A percentile compares a stretch with the other conserved stretches of the same genome.
phyloP scores from a whole-genome alignment of 352 stramenopile genomes.

The Globisporangium takayamanum region DNA sequence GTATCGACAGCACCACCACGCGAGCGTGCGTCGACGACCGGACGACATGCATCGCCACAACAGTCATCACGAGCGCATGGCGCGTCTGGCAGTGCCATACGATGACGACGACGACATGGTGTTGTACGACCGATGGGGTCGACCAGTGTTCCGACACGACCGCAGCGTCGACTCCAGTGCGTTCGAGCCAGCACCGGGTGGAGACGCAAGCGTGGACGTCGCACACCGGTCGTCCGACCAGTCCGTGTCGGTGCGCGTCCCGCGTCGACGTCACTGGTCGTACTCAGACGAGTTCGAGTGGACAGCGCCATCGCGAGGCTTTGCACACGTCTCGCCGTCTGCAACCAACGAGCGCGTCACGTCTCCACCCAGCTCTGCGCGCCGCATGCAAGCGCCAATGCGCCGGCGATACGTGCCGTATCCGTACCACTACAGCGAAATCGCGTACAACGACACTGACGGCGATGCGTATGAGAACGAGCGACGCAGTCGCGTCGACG shows the following conservation, averaged over 20 bases:
- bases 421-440: slow-evolving; percentile 1
- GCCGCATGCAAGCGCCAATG: background rate
- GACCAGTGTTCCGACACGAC: slow-evolving; percentile 10
- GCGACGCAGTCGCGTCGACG: background rate
- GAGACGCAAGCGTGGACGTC: background rate
- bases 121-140: slow-evolving; percentile 13
- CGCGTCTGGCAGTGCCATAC: background rate
- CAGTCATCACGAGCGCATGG: background rate
- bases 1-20: slow-evolving; percentile 4
- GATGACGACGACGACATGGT: slow-evolving; percentile 7
- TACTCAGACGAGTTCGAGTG: slow-evolving; percentile 11
- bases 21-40: background rate
- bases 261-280: slow-evolving; percentile 8
- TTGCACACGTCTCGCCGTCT: slow-evolving; percentile 1
- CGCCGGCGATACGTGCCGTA: slow-evolving; percentile 7
- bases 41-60: background rate
- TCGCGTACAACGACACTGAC: background rate
- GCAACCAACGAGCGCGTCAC: background rate
- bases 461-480: no score
- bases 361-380: background rate
- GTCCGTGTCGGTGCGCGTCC: background rate
- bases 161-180: background rate
- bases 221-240: background rate
- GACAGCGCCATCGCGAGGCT: slow-evolving; percentile 2
- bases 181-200: background rate